These are phyloP conservation scores for Pugionium dolabratum DNA, from an alignment of 345 rosid species.

Conservation along the genomic window DNA sequence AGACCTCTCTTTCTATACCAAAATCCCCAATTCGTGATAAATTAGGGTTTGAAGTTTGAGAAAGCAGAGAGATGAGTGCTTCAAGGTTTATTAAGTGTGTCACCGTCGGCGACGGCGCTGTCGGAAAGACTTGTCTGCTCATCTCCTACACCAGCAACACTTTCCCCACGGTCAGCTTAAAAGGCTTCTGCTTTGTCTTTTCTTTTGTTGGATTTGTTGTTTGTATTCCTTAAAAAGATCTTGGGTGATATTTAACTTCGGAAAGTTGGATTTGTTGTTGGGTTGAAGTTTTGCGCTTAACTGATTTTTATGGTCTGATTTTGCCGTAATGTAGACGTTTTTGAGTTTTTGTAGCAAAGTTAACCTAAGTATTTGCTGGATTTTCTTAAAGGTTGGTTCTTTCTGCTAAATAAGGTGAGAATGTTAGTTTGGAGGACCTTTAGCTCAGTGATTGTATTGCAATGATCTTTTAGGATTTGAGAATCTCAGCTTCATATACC, in stretches of 20 bases:
- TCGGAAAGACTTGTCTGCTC: slow-evolving; percentile 83
- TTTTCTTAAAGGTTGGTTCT: slow-evolving; percentile 16
- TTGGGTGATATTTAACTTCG: not conserved
- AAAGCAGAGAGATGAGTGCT: slow-evolving; percentile 51
- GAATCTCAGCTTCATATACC: not conserved
- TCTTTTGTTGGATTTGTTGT: not conserved
- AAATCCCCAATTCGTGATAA: slow-evolving; percentile 32
- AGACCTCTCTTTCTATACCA: not conserved
- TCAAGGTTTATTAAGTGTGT: slow-evolving; percentile 83
- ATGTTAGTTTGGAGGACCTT: not conserved
- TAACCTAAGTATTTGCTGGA: not conserved
- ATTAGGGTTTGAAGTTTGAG: slow-evolving; percentile 26
- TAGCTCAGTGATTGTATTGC: slow-evolving; percentile 5
- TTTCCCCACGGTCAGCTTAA: slow-evolving; percentile 60
- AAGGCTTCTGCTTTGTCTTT: slow-evolving; percentile 16
- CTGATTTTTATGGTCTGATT: not conserved
- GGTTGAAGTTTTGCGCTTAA: not conserved
- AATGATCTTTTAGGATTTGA: slow-evolving; percentile 11
- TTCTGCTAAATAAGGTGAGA: slow-evolving; percentile 2
- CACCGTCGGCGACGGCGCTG: slow-evolving; percentile 82
- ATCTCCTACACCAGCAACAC: slow-evolving; percentile 60
- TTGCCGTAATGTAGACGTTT: not conserved
- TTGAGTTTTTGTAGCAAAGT: not conserved
- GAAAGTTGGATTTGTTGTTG: slow-evolving; percentile 11
- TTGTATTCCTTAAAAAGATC: slow-evolving; percentile 10